A percentile compares a stretch with the other conserved stretches of the same genome.
Conservation (phyloP, 2,329 filamentous ascomycete species). For the Orbilia ellipsospora region DNA sequence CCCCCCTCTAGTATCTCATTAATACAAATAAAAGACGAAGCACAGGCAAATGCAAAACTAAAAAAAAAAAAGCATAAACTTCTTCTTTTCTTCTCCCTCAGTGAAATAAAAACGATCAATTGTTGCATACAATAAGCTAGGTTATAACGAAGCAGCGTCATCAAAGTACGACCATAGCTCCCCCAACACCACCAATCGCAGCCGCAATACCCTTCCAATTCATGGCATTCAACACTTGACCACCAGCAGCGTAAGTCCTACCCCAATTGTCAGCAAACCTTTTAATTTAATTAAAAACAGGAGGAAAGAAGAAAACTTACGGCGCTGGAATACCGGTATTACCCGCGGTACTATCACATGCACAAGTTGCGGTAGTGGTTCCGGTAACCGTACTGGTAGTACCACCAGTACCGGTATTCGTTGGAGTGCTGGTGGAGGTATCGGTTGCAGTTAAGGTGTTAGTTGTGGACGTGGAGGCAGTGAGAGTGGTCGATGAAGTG, state of each 20-base stretch:
- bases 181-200: slow-evolving; percentile 38
- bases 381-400: slow-evolving; percentile 33
- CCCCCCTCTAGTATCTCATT: no score
- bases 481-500: slow-evolving; percentile 23
- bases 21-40: no score
- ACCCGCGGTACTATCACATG: slow-evolving; percentile 16
- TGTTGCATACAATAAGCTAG: no score
- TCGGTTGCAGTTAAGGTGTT: slow-evolving; percentile 13
- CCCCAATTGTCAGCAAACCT: no score
- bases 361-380: slow-evolving; percentile 36
- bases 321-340: slow-evolving; percentile 18
- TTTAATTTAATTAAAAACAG: background rate
- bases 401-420: slow-evolving; percentile 22
- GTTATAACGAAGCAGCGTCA: background rate
- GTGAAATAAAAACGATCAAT: no score
- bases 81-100: no score
- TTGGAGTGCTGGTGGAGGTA: slow-evolving; percentile 6
- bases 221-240: slow-evolving; percentile 18
- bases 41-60: no score
- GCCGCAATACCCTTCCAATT: slow-evolving; percentile 35
- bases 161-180: slow-evolving; percentile 30
- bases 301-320: slow-evolving; percentile 40
- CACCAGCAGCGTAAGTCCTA: slow-evolving; percentile 37
- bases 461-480: slow-evolving; percentile 14
- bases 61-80: no score